Evolutionary conservation across 139 green algal species (phyloP).

Genomic region (Yamagishiella unicocca): DNA sequence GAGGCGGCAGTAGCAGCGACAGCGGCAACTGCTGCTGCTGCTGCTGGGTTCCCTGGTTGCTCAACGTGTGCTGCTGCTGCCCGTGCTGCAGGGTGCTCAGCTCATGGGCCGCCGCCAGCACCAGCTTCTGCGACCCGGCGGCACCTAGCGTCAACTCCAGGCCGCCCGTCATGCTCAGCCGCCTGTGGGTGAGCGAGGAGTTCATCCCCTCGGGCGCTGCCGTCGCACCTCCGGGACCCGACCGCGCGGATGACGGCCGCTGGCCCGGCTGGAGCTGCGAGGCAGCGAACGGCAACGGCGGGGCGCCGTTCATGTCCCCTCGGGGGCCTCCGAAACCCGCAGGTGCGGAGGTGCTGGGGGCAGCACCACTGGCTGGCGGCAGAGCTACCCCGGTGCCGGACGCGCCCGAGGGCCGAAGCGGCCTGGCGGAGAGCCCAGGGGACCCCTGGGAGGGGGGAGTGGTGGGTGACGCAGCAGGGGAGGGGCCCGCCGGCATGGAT

Average conservation of each 20-base stretch:
- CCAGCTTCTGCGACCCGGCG: background rate
- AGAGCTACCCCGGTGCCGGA: too few species aligned
- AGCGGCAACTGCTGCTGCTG: constrained; percentile 6
- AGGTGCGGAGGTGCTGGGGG: too few species aligned
- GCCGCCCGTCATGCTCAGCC: constrained; percentile 11
- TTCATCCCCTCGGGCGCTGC: background rate
- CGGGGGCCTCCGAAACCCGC: too few species aligned
- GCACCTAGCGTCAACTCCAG: background rate
- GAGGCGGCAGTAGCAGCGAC: constrained; percentile 1
- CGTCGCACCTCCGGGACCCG: background rate
- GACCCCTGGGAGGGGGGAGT: background rate
- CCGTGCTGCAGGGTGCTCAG: background rate
- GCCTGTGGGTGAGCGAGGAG: background rate
- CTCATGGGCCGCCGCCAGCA: constrained; percentile 12
- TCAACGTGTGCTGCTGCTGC: background rate
- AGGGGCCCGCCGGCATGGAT: background rate
- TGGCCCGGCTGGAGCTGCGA: background rate
- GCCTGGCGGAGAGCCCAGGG: too few species aligned
- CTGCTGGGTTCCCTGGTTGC: background rate
- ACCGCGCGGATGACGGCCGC: background rate
- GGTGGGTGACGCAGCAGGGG: background rate
- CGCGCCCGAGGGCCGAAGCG: too few species aligned
- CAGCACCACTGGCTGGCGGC: too few species aligned
- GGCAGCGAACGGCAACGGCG: background rate
- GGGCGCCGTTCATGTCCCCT: too few species aligned